phyloP scores from a whole-genome alignment of 1,284 basidiomycete genomes.

The Athelia sp. region DNA sequence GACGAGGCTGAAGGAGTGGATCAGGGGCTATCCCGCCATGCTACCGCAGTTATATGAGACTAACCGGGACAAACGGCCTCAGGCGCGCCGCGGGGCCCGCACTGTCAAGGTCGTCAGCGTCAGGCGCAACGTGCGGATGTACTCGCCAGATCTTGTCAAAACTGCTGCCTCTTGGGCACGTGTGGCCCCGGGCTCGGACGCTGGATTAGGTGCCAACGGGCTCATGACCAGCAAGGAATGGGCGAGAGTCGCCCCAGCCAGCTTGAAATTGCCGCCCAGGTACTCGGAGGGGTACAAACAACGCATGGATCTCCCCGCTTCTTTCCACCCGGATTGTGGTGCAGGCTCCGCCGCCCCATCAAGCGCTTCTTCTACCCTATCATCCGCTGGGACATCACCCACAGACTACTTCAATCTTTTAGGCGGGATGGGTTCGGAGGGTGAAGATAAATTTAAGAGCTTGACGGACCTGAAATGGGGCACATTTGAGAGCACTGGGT shows the following conservation, averaged over 20 bases:
- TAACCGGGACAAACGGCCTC: constrained; percentile 39
- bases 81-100: constrained; percentile 67
- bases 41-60: constrained; percentile 34
- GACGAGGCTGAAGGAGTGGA: constrained; percentile 78
- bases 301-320: constrained; percentile 58
- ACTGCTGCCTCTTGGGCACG: constrained; percentile 68
- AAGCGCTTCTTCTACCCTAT: constrained; percentile 18
- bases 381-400: constrained; percentile 20
- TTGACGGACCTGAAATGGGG: constrained; percentile 86
- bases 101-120: constrained; percentile 70
- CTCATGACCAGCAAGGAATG: constrained; percentile 64
- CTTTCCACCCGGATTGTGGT: constrained; percentile 57
- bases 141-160: constrained; percentile 75
- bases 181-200: constrained; percentile 17
- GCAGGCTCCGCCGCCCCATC: constrained; percentile 17
- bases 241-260: constrained; percentile 59
- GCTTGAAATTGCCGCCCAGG: constrained; percentile 47
- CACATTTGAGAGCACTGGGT: constrained; percentile 79
- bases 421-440: constrained; percentile 20
- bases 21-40: constrained; percentile 77
- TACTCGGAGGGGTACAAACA: constrained; percentile 72
- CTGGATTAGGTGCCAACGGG: constrained; percentile 13
- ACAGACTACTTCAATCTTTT: constrained; percentile 19
- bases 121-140: constrained; percentile 75
- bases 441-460: constrained; percentile 69